Evolutionary conservation across 1,284 basidiomycete species (phyloP).

Genomic region (Boletellus deceptivus): DNA sequence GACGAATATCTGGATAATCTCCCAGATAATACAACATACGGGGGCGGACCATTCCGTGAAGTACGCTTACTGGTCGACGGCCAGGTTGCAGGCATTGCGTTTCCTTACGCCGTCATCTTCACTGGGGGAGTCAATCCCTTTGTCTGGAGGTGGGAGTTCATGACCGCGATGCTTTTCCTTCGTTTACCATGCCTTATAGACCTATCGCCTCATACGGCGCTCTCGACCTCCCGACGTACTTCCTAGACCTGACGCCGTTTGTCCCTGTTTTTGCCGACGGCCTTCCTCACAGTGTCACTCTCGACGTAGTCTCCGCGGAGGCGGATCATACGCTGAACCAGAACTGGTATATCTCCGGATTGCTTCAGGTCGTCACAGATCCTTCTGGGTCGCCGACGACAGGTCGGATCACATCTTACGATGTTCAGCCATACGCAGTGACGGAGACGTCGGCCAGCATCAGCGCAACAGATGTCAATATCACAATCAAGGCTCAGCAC

Average conservation of each 20-base stretch:
- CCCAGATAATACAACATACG: conserved; percentile 51
- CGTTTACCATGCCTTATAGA: conserved; percentile 34
- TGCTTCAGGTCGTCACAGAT: conserved; percentile 68
- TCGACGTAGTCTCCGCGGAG: conserved; percentile 75
- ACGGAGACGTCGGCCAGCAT: conserved; percentile 48
- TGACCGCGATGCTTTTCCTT: background rate
- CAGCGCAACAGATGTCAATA: conserved; percentile 41
- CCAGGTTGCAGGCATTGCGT: conserved; percentile 67
- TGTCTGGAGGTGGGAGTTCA: conserved; percentile 58
- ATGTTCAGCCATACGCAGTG: conserved; percentile 54
- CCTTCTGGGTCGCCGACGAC: conserved; percentile 60
- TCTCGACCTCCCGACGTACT: conserved; percentile 75
- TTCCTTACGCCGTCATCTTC: conserved; percentile 78
- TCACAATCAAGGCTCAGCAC: conserved; percentile 47
- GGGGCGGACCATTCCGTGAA: conserved; percentile 75
- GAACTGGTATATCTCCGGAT: conserved; percentile 78
- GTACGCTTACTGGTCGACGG: conserved; percentile 77
- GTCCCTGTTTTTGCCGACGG: conserved; percentile 70
- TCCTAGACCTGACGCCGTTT: conserved; percentile 77
- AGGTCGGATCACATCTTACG: conserved; percentile 60
- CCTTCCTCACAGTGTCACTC: conserved; percentile 60
- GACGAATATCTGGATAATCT: conserved; percentile 57
- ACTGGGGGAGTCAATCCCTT: conserved; percentile 77
- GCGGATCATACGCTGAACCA: conserved; percentile 59
- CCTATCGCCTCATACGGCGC: conserved; percentile 80